Conservation (phyloP, 768 basidiomycete species). For the Psilocybe sp. region DNA sequence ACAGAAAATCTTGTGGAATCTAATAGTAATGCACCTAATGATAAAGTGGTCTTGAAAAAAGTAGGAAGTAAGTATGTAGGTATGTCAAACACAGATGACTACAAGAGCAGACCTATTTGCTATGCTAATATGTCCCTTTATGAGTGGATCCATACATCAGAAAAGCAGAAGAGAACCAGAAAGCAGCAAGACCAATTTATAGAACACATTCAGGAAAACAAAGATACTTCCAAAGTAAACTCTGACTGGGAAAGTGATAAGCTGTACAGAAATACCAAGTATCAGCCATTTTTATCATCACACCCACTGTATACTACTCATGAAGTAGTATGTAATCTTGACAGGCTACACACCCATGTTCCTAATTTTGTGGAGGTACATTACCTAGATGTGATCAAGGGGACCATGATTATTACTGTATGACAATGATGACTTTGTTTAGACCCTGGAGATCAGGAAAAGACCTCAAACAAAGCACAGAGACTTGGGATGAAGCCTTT, state of each 20-base stretch:
- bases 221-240: too few relatives aligned
- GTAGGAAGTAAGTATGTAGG: constrained; percentile 15
- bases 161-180: too few relatives aligned
- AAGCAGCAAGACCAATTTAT: too few relatives aligned
- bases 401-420: constrained; percentile 27
- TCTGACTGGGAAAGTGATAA: background rate
- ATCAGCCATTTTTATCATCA: constrained; percentile 6
- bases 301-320: constrained; percentile 24
- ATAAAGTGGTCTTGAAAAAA: constrained; percentile 19
- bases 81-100: constrained; percentile 28
- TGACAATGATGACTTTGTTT: constrained; percentile 29
- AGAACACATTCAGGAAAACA: too few relatives aligned
- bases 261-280: background rate
- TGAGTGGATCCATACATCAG: constrained; percentile 19
- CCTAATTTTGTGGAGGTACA: constrained; percentile 26
- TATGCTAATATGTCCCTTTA: constrained; percentile 20
- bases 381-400: constrained; percentile 27
- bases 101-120: constrained; percentile 21
- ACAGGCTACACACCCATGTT: constrained; percentile 5
- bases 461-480: constrained; percentile 15
- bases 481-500: constrained; percentile 24
- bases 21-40: constrained; percentile 1
- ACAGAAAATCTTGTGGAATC: background rate
- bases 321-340: constrained; percentile 7
- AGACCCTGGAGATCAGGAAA: constrained; percentile 22